Base-by-base conservation (phyloP, 768 basidiomycete species). In the Hydnum rufescens region DNA sequence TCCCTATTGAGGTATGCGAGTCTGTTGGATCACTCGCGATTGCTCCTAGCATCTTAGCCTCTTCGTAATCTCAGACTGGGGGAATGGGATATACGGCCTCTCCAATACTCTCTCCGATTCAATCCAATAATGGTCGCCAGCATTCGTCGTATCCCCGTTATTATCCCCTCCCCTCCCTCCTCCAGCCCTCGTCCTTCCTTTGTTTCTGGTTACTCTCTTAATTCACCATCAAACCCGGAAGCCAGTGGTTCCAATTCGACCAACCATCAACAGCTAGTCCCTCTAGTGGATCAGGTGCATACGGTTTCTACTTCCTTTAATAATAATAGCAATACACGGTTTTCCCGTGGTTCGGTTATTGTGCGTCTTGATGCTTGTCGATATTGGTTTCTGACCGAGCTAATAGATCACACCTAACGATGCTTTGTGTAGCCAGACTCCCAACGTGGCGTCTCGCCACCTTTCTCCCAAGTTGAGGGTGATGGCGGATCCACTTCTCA, bases 111-210 rank as follows among this genome's bases (percentile, higher is more conserved):
- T 29, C 47, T 32, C 42, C 42, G n/a, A 31, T 25, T 26, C 52
- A 16, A 19, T 13, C 52, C 43, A 44, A 16, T 13, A 5, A 4
- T 26, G 28, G 16, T 16, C 51, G 31, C 42, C 36, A 18, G 4
- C 44, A 16, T n/a, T 42, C n/a, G 46, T 28, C 36, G 28, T 28
- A 5, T 18, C 36, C n/a, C 26, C 52, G 4, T 26, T 36, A 5
- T 32, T 36, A 25, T 32, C 32, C 44, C 32, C 47, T 29, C 39
- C 26, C 25, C 51, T 34, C 6, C 36, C 51, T 23, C 32, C 39
- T 47, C 52, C 52, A n/a, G 52, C 34, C 4, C 5, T 42, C n/a
- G 19, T 26, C 47, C 23, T 23, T 43, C 46, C n/a, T 44, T 23
- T 42, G 22, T 39, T 39, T 39, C 36, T 39, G 22, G 36, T 39